phyloP scores from a whole-genome alignment of 2,329 filamentous ascomycete species.

The Aphanocladium album region DNA sequence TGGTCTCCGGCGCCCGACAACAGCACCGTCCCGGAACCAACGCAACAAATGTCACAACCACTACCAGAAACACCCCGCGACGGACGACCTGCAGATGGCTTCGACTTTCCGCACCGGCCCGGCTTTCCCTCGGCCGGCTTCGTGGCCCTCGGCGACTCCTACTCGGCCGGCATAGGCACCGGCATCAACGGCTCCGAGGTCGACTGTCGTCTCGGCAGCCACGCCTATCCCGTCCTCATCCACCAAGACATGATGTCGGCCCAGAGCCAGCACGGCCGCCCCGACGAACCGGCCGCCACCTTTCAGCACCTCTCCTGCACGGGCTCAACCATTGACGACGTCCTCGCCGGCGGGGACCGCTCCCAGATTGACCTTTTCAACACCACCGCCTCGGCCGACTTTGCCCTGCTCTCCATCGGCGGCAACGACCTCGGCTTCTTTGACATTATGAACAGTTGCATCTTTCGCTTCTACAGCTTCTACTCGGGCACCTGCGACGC shows the following conservation, averaged over 20 bases:
- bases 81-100: background rate
- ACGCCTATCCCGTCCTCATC: conserved; percentile 39
- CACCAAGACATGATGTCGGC: conserved; percentile 28
- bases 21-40: background rate
- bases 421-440: conserved; percentile 48
- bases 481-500: conserved; percentile 41
- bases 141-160: conserved; percentile 42
- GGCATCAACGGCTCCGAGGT: conserved; percentile 35
- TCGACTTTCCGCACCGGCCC: conserved; percentile 15
- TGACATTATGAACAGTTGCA: conserved; percentile 44
- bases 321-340: conserved; percentile 36
- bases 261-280: conserved; percentile 18
- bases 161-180: conserved; percentile 45
- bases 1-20: background rate
- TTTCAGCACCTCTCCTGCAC: conserved; percentile 45
- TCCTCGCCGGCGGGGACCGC: conserved; percentile 30
- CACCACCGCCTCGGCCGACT: conserved; percentile 32
- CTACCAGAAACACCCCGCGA: background rate
- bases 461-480: conserved; percentile 45
- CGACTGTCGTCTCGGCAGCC: conserved; percentile 36
- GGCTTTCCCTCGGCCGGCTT: conserved; percentile 27
- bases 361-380: conserved; percentile 41
- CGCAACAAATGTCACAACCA: background rate
- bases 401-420: conserved; percentile 42
- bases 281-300: conserved; percentile 21